Evolutionary conservation across 805 yeast genomes (phyloP), one percentile per base, ranked within the genome.

Genomic region (Grigorovia jiainica): DNA sequence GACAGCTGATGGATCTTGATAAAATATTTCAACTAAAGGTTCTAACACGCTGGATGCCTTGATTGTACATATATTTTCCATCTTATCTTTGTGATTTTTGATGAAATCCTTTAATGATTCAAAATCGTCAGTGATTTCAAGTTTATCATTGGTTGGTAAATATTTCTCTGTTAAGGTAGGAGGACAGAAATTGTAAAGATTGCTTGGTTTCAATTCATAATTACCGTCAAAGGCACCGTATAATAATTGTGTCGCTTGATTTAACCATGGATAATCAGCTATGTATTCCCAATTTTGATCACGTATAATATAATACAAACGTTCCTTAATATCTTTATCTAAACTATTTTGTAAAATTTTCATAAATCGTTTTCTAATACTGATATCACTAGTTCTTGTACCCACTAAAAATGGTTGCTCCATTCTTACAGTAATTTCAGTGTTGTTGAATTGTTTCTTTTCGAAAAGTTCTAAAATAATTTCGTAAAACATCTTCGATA

Each of bases 211-310:
- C 16, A 87, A 51, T 2, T 54, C 59, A 42, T 72, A 66, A 1
- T 72, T 71, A 32, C 60, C 61, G 43, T 80, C 81, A 49, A 85
- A 78, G 0, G 95, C 72, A 0, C 92, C 95, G 54, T 82, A 86
- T 6, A 92, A 63, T 23, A 94, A 63, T 56, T 89, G 96, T 16
- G 86, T 68, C 0, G 95, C 97, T 60, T 90, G 97, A 58, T 87
- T 87, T 47, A 90, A 64, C 98, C 98, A 92, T 34, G 87, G 84
- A 53, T 83, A 84, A 50, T 92, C 98, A 0, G 95, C 89, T 31
- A 92, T 66, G 49, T 76, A 82, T 57, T 92, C 99, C 99, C 99
- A 92, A 54, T 87, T 90, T 59, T 92, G 99, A 53, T 92, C 97
- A 31, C 90, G 69, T n/a, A 94, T 74, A 7, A 90, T 81, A 52